Base-by-base conservation (phyloP, 768 basidiomycete species). In the Leccinum boreale region DNA sequence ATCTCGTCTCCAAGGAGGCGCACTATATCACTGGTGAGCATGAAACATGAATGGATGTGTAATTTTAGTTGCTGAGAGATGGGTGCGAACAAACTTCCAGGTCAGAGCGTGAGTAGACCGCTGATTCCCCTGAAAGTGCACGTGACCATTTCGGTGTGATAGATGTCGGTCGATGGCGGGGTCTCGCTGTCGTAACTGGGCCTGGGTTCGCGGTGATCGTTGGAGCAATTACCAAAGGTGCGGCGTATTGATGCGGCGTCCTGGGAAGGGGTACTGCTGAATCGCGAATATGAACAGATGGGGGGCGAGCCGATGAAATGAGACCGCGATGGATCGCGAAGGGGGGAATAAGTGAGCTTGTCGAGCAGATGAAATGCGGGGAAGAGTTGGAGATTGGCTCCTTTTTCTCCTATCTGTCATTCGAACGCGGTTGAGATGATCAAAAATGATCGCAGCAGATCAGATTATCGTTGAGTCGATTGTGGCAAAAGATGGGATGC, bases 1-100 rank as follows among this genome's bases (percentile, higher is more conserved):
- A 65, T 50, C 59, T 76, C 12, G 69, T 65, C 21, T 69, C 72
- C 17, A 69, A 67, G 59, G 70, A 66, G 47, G 64, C 67, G 2
- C 57, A 59, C 48, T 69, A 66, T 28, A 67, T 73, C 26, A 69
- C 67, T 4, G 74, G 70, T 68, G 52, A 58, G 65, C 33, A 17
- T 12, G 11, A n/a, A 49, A 26, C 42, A 3, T 44, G 42, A 44
- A 21, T 12, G 42, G 19, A 31, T 12, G n/a, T 35, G 24, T 19
- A 14, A 50, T 36, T 44, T 3, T 23, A 35, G 2, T 15, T 29
- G 29, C 28, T 45, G 60, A 60, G 53, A 60, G 19, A 44, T 44
- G 10, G 39, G n/a, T 44, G 4, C 14, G 4, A 15, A 8, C 9
- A 9, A 15, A 10, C 19, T 28, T 56, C 19, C 36, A 33, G 54